A percentile compares a stretch with the other conserved stretches of the same genome.
These are phyloP conservation scores for Lentinula aciculospora DNA, from an alignment of 768 basidiomycete genomes.

Conservation along the genomic window DNA sequence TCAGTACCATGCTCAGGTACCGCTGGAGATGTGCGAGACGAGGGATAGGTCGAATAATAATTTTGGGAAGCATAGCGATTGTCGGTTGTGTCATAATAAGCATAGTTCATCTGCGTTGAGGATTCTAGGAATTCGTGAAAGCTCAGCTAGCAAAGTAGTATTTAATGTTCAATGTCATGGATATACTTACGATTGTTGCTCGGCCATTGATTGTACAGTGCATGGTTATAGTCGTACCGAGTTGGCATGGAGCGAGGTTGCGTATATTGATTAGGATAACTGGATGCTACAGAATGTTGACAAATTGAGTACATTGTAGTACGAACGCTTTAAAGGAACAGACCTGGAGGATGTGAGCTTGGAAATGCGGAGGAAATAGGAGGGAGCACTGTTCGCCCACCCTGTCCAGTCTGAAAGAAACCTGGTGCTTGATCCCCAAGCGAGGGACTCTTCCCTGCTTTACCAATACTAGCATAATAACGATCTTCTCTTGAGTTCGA, in stretches of 20 bases:
- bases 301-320: slow-evolving; percentile 52
- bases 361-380: slow-evolving; percentile 80
- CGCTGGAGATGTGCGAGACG: slow-evolving; percentile 26
- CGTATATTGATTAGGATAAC: slow-evolving; percentile 52
- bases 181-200: slow-evolving; percentile 26
- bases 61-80: slow-evolving; percentile 20
- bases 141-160: neutral
- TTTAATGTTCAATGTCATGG: slow-evolving; percentile 12
- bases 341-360: slow-evolving; percentile 89
- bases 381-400: slow-evolving; percentile 87
- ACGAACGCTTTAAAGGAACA: slow-evolving; percentile 50
- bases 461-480: slow-evolving; percentile 59
- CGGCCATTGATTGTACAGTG: slow-evolving; percentile 43
- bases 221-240: slow-evolving; percentile 50
- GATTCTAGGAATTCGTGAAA: slow-evolving; percentile 10
- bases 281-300: slow-evolving; percentile 56
- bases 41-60: slow-evolving; percentile 16
- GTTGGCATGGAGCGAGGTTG: slow-evolving; percentile 62
- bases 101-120: slow-evolving; percentile 28
- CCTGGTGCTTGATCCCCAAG: slow-evolving; percentile 55
- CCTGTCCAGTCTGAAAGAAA: slow-evolving; percentile 77
- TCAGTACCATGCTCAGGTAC: slow-evolving; percentile 28
- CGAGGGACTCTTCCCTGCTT: slow-evolving; percentile 66
- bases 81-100: slow-evolving; percentile 11
- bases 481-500: slow-evolving; percentile 69